Percentiles rank a stretch among this genome's conserved stretches.
Evolutionary conservation across 345 rosid species (phyloP).

Genomic region (Euclidium syriacum): DNA sequence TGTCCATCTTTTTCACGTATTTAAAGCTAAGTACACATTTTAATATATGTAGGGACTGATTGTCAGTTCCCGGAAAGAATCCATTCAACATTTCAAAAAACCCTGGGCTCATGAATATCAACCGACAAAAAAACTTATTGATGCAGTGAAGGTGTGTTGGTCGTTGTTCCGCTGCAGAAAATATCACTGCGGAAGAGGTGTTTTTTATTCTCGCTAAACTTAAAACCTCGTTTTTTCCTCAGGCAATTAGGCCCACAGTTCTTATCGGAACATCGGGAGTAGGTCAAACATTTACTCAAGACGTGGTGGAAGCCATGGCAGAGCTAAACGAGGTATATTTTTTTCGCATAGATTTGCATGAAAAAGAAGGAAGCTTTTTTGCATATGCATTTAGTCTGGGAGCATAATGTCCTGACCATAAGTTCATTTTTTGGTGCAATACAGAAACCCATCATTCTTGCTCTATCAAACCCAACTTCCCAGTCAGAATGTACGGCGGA

Average conservation of each 20-base stretch:
- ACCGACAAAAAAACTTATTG: conserved; percentile 58
- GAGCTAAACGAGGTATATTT: conserved; percentile 61
- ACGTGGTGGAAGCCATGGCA: conserved; percentile 86
- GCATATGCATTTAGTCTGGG: conserved; percentile 11
- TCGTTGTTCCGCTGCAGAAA: conserved; percentile 11
- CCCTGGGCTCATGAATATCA: conserved; percentile 96
- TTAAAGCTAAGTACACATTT: conserved; percentile 1
- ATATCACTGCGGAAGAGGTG: not conserved
- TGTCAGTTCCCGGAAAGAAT: conserved; percentile 72
- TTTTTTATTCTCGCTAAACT: conserved; percentile 1
- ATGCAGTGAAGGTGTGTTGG: conserved; percentile 63
- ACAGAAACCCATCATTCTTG: conserved; percentile 83
- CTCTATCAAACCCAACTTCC: conserved; percentile 97
- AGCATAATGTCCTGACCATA: not conserved
- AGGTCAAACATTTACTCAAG: conserved; percentile 83
- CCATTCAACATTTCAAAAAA: conserved; percentile 91
- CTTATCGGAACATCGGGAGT: conserved; percentile 94
- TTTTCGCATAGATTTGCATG: not conserved
- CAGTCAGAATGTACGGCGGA: conserved; percentile 98
- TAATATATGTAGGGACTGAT: conserved; percentile 63
- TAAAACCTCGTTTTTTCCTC: conserved; percentile 18
- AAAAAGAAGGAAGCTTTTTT: not conserved
- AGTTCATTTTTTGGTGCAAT: conserved; percentile 8
- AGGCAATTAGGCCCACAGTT: conserved; percentile 89
- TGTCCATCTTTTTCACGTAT: not conserved